A percentile compares a stretch with the other conserved stretches of the same genome.
These are phyloP conservation scores for Boletellus ananiceps DNA, from an alignment of 768 basidiomycete species.

Conservation along the genomic window DNA sequence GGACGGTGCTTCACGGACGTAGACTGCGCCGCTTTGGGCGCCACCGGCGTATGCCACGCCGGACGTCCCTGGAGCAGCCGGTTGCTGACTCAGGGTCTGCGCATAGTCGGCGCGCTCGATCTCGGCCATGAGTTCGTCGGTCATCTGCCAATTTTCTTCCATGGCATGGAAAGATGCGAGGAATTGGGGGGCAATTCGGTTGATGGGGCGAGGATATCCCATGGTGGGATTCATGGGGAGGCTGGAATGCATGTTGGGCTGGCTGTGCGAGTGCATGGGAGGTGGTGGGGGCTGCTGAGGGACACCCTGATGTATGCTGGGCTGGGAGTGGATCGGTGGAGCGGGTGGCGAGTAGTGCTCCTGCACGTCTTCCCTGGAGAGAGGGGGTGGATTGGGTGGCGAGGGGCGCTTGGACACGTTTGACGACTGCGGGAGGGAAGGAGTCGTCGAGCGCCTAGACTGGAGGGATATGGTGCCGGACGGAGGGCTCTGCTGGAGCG, in stretches of 20 bases:
- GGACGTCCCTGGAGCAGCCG: constrained; percentile 34
- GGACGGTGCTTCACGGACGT: constrained; percentile 35
- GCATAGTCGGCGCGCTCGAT: constrained; percentile 69
- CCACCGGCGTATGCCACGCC: constrained; percentile 47
- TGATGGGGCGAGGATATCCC: constrained; percentile 63
- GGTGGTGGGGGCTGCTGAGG: constrained; percentile 34
- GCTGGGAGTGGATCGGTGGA: constrained; percentile 31
- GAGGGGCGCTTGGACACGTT: constrained; percentile 32
- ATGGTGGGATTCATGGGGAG: constrained; percentile 33
- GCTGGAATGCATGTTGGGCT: constrained; percentile 25
- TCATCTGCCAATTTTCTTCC: constrained; percentile 63
- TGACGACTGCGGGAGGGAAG: constrained; percentile 31
- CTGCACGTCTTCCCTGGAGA: constrained; percentile 28
- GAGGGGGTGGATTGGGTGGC: constrained; percentile 16
- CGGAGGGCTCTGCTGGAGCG: constrained; percentile 33
- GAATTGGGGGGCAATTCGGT: constrained; percentile 52
- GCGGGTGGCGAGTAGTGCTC: constrained; percentile 45
- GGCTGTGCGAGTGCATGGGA: constrained; percentile 28
- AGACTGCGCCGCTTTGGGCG: constrained; percentile 36
- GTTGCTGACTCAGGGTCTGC: constrained; percentile 47
- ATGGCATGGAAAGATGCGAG: constrained; percentile 49
- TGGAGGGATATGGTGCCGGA: constrained; percentile 32
- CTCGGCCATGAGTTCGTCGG: constrained; percentile 64
- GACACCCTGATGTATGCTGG: constrained; percentile 24
- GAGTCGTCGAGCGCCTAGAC: constrained; percentile 30